phyloP scores from a whole-genome alignment of 225 moss, liverwort and hornwort genomes.

The Asterella californica region DNA sequence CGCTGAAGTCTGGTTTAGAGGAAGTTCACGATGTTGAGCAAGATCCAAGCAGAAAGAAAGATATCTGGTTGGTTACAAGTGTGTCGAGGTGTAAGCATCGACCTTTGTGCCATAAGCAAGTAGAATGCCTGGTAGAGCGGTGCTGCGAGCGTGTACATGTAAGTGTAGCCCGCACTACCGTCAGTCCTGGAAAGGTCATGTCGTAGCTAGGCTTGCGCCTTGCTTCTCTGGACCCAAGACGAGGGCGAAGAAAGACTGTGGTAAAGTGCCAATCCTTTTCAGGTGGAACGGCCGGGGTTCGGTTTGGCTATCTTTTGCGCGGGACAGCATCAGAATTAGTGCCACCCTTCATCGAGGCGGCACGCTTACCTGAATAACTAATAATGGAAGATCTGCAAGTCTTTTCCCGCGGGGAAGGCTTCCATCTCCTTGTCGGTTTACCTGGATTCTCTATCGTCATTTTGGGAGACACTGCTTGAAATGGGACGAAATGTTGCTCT shows the following conservation, averaged over 20 bases:
- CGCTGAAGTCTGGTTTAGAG: not conserved
- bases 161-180: not conserved
- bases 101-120: not conserved
- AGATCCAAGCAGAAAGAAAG: not conserved
- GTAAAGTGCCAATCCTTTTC: not conserved
- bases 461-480: slow-evolving; percentile 5
- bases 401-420: not conserved
- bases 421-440: not conserved
- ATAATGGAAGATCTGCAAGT: not conserved
- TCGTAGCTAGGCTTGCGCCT: not conserved
- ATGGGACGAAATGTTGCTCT: slow-evolving; percentile 10
- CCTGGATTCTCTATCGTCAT: not conserved
- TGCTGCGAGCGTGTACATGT: not conserved
- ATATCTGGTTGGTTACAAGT: not conserved
- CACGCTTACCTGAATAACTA: slow-evolving; percentile 5
- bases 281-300: not conserved
- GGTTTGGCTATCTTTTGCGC: not conserved
- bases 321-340: not conserved
- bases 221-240: not conserved
- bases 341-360: not conserved
- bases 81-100: not conserved
- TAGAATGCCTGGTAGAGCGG: not conserved
- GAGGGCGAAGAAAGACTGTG: not conserved
- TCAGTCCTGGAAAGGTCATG: not conserved
- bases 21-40: not conserved